Base-by-base conservation (phyloP, 2,329 filamentous ascomycete genomes). In the Sarocladium kiliense region DNA sequence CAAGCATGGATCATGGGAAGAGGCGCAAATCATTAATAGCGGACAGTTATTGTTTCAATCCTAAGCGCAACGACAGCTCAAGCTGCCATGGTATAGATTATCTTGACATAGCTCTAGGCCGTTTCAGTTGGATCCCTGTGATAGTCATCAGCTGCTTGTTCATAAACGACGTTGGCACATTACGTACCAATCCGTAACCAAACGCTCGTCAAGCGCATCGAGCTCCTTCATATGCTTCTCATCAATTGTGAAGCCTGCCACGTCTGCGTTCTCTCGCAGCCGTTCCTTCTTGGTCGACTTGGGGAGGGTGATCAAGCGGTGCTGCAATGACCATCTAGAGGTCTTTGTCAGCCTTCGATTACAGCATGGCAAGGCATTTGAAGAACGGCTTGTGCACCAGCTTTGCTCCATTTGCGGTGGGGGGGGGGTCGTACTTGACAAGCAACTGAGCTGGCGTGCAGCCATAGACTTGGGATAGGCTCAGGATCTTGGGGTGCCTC, bases 391-490 rank as follows among this genome's bases (percentile, higher is more conserved):
- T 18, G 7, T 41, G n/a, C n/a, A n/a, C n/a, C n/a, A n/a, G n/a
- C n/a, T n/a, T n/a, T n/a, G n/a, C n/a, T n/a, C n/a, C n/a, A n/a
- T n/a, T n/a, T n/a, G n/a, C n/a, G n/a, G n/a, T n/a, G n/a, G 5
- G 26, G 14, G 1, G 12, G 37, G 10, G n/a, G 2, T 19, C 70
- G 59, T 54, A 77, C 74, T 71, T 72, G 47, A 95, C 78, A 66
- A 94, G 73, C 34, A 95, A 72, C 68, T 94, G 89, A 3, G 85
- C 88, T 1, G 85, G 80, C 0, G 84, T 86, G 66, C 86, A 89
- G 0, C 68, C 70, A 69, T 94, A 89, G 66, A 88, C 87, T 63
- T 80, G 77, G 3, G 86, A 77, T 25, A 94, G 66, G 14, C 75
- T 68, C 2, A 78, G 68, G 59, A 94, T 80, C 2, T 75, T 79